Base-by-base conservation (phyloP, 2,329 filamentous ascomycete genomes). In the Arachnomyces sp. region DNA sequence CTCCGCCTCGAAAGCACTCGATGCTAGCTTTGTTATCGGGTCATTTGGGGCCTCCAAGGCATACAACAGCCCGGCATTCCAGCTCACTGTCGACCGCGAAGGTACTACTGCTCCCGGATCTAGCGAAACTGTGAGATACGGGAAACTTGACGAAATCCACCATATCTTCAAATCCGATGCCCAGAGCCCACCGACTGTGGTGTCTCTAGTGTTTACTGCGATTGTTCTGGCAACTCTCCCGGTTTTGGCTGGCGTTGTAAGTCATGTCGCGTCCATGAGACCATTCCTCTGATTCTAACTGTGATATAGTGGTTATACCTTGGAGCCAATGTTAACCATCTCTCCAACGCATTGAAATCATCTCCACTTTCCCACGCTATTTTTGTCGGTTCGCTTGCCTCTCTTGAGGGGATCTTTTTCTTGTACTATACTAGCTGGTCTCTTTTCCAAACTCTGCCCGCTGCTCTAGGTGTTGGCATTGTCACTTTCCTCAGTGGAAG, bases 361-460 rank as follows among this genome's bases (percentile, higher is more conserved):
- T 85, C 87, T 1, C 90, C 92, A 2, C 53, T 95, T 32, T 82
- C 90, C 4, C 90, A 98, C 60, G 71, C 71, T 21, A 63, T 88
- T 28, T 98, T 96, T 71, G 84, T 93, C 52, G 85, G 84, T 38
- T 95, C 88, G 4, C 79, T 98, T 41, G 46, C 95, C 30, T 80
- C 81, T 15, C 85, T 98, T 72, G 92, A 98, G 64, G 84, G 77
- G 12, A 80, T 95, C 42, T 95, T 98, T 68, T 90, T 92, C 71
- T 68, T 95, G 50, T 98, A 98, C 74, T 96, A 96, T 67, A 83
- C 77, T 39, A 78, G 69, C 57, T 95, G 90, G 89, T 95, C 82
- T 57, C 72, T 98, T 34, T 95, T 96, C 74, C 83, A 95, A 70
- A 80, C 79, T 11, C 72, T 98, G 36, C 89, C 88, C 3, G 80